These are phyloP conservation scores for Polyporus arcularius DNA, from an alignment of 768 basidiomycete species.

Conservation along the genomic window DNA sequence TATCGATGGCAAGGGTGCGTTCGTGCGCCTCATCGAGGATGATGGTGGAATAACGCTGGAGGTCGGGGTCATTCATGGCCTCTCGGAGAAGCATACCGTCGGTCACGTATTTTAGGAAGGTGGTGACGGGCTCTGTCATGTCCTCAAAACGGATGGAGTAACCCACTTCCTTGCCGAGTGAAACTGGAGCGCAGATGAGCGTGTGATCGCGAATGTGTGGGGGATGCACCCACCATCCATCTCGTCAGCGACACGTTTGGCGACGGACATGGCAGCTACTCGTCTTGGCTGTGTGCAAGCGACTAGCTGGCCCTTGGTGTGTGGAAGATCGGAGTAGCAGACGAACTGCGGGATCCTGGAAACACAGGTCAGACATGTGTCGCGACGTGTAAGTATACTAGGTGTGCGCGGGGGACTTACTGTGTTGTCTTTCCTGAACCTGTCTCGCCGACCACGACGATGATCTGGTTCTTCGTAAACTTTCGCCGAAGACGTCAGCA, in stretches of 20 bases:
- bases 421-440: constrained; percentile 97
- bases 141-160: constrained; percentile 99
- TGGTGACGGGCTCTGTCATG: constrained; percentile 85
- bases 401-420: constrained; percentile 42
- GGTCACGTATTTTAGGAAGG: constrained; percentile 99
- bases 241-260: constrained; percentile 97
- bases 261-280: constrained; percentile 97
- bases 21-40: constrained; percentile 99
- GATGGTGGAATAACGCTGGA: constrained; percentile 92
- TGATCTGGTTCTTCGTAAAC: constrained; percentile 82
- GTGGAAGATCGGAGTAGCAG: constrained; percentile 89
- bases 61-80: constrained; percentile 93
- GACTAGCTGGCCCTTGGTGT: constrained; percentile 85
- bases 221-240: constrained; percentile 69
- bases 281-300: constrained; percentile 97
- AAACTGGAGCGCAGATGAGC: constrained; percentile 48
- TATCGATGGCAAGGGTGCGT: constrained; percentile 95
- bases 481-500: constrained; percentile 36
- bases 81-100: constrained; percentile 99
- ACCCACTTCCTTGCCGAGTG: constrained; percentile 92
- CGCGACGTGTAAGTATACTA: neutral
- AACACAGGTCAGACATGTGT: neutral
- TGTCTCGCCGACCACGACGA: constrained; percentile 92
- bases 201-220: neutral
- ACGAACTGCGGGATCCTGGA: constrained; percentile 95